A percentile compares a stretch with the other conserved stretches of the same genome.
Conservation (phyloP, 106 monocot species). For the Phalaenopsis aphrodite region DNA sequence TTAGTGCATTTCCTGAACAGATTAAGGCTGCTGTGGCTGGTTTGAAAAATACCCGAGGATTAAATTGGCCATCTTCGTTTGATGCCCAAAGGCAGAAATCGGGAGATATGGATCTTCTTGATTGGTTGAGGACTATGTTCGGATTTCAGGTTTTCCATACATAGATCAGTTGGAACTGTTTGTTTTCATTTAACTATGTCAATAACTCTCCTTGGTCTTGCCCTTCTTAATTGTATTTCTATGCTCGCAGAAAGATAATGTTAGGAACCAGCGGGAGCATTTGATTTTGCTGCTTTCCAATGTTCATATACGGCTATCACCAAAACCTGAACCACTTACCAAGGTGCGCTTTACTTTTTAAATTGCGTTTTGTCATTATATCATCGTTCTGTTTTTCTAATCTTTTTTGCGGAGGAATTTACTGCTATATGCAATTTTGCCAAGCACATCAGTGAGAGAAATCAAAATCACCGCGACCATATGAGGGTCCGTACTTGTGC, state of each 20-base stretch:
- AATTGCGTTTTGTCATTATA: background rate
- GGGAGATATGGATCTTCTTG: constrained; percentile 83
- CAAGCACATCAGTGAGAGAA: background rate
- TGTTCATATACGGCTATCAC: constrained; percentile 72
- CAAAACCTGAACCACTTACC: constrained; percentile 93
- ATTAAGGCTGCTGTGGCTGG: constrained; percentile 89
- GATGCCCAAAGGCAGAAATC: constrained; percentile 76
- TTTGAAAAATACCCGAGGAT: constrained; percentile 57
- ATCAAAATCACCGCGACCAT: background rate
- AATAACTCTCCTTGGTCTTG: background rate
- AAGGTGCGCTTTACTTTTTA: constrained; percentile 34
- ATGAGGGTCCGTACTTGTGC: background rate
- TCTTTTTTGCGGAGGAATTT: background rate
- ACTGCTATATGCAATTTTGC: background rate
- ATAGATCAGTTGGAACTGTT: background rate
- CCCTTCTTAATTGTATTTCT: background rate
- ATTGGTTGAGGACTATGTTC: constrained; percentile 94
- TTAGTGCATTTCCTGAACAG: constrained; percentile 19
- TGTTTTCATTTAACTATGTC: background rate
- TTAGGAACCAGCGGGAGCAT: constrained; percentile 91
- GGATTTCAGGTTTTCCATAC: constrained; percentile 78
- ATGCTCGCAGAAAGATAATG: constrained; percentile 72
- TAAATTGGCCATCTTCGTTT: constrained; percentile 78
- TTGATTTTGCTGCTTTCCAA: constrained; percentile 82
- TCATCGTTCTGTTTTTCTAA: background rate